Percentiles rank a stretch among this genome's conserved stretches.
phyloP scores from a whole-genome alignment of 2,329 filamentous ascomycete genomes.

The Colletotrichum lentis region DNA sequence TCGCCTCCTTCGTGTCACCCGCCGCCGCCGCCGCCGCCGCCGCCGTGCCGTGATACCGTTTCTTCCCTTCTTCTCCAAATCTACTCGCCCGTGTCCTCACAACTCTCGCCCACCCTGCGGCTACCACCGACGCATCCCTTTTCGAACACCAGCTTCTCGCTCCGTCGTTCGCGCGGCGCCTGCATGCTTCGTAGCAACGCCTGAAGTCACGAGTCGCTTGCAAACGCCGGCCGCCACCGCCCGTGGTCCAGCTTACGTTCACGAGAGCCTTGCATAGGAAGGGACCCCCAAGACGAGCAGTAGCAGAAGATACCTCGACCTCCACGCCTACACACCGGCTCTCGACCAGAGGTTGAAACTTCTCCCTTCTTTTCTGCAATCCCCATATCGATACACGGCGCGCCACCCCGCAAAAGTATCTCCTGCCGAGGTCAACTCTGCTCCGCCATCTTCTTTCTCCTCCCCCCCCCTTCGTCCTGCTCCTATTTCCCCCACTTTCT shows the following conservation, averaged over 20 bases:
- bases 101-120: conserved; percentile 10
- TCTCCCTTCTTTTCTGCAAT: conserved; percentile 16
- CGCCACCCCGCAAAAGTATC: conserved; percentile 37
- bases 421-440: conserved; percentile 29
- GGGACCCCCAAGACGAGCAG: conserved; percentile 12
- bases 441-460: conserved; percentile 29
- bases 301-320: conserved; percentile 10
- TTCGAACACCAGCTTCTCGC: conserved; percentile 29
- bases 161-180: conserved; percentile 22
- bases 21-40: not conserved
- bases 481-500: conserved; percentile 42
- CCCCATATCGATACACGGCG: conserved; percentile 24
- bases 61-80: conserved; percentile 21
- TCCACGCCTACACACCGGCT: conserved; percentile 2
- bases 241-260: conserved; percentile 7
- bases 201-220: conserved; percentile 2
- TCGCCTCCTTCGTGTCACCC: conserved; percentile 32
- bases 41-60: conserved; percentile 24
- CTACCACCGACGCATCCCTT: conserved; percentile 26
- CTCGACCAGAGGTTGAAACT: conserved; percentile 11
- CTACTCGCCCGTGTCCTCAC: conserved; percentile 10
- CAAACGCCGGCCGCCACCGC: conserved; percentile 17
- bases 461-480: too few species aligned
- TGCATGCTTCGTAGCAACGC: conserved; percentile 25
- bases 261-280: conserved; percentile 23